phyloP scores from a whole-genome alignment of 108 stramenopile species.

The Aurantiochytrium sp. region DNA sequence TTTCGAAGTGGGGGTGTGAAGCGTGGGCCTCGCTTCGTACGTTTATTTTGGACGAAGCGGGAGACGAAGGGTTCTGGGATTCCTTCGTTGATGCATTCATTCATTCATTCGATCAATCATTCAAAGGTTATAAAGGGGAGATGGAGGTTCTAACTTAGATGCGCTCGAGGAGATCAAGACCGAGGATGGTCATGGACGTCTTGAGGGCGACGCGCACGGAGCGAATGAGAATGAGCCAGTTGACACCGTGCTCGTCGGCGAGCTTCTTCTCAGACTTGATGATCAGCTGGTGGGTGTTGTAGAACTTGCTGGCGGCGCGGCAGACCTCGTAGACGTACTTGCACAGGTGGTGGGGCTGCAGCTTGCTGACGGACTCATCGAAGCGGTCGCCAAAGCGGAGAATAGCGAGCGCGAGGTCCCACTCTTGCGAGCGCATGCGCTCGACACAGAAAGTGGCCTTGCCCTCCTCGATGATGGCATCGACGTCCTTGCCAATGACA shows the following conservation, averaged over 20 bases:
- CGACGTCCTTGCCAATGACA: slow-evolving; percentile 64
- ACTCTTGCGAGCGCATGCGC: slow-evolving; percentile 74
- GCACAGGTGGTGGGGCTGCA: slow-evolving; percentile 87
- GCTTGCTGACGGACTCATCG: slow-evolving; percentile 65
- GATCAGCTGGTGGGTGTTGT: slow-evolving; percentile 85
- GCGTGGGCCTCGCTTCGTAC: too few relatives aligned
- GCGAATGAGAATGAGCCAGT: slow-evolving; percentile 81
- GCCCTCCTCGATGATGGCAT: slow-evolving; percentile 46
- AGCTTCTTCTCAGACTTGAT: slow-evolving; percentile 70
- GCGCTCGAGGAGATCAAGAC: slow-evolving; percentile 77
- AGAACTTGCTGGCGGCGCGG: slow-evolving; percentile 82
- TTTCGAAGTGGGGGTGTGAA: too few relatives aligned
- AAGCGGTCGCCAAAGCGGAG: slow-evolving; percentile 70
- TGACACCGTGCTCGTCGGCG: slow-evolving; percentile 25
- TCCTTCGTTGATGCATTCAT: neutral
- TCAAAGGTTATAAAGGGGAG: neutral
- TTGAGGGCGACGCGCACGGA: slow-evolving; percentile 79
- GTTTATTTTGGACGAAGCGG: too few relatives aligned
- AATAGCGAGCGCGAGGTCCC: slow-evolving; percentile 80
- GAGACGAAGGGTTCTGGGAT: neutral
- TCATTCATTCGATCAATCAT: neutral
- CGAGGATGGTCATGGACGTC: slow-evolving; percentile 70
- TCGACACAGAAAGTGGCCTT: neutral
- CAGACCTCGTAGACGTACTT: slow-evolving; percentile 85
- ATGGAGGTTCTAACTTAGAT: slow-evolving; percentile 42